Conservation (phyloP, 805 yeast species). For the Myxozyma melibiosi region DNA sequence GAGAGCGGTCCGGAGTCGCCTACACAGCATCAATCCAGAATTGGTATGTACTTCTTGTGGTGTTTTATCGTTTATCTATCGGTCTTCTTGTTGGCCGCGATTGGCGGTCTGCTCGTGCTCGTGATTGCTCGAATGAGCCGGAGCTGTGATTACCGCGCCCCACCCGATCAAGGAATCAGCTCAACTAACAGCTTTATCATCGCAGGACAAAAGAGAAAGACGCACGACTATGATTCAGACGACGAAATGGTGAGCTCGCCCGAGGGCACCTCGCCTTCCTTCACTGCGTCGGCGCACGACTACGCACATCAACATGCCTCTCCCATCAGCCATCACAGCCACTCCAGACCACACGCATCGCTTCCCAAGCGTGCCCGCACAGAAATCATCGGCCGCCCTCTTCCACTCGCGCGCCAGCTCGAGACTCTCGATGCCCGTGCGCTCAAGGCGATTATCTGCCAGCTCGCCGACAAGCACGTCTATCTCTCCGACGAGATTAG, state of each 20-base stretch:
- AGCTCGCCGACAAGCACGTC: constrained; percentile 62
- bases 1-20: constrained; percentile 15
- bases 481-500: constrained; percentile 57
- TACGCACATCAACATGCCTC: background rate
- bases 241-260: constrained; percentile 32
- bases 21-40: background rate
- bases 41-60: constrained; percentile 21
- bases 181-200: no score
- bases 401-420: constrained; percentile 65
- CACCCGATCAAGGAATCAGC: no score
- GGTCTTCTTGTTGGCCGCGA: background rate
- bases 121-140: no score
- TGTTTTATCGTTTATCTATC: background rate
- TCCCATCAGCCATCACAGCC: background rate
- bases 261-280: constrained; percentile 8
- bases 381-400: constrained; percentile 51
- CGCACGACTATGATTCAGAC: constrained; percentile 28
- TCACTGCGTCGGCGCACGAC: background rate
- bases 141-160: no score
- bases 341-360: background rate
- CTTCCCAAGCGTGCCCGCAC: constrained; percentile 28
- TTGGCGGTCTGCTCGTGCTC: background rate
- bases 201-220: constrained; percentile 20
- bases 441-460: constrained; percentile 55
- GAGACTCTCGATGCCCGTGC: constrained; percentile 66